These are phyloP conservation scores for Fomitiporia mediterranea DNA, from an alignment of 1,284 basidiomycete species.

Conservation along the genomic window DNA sequence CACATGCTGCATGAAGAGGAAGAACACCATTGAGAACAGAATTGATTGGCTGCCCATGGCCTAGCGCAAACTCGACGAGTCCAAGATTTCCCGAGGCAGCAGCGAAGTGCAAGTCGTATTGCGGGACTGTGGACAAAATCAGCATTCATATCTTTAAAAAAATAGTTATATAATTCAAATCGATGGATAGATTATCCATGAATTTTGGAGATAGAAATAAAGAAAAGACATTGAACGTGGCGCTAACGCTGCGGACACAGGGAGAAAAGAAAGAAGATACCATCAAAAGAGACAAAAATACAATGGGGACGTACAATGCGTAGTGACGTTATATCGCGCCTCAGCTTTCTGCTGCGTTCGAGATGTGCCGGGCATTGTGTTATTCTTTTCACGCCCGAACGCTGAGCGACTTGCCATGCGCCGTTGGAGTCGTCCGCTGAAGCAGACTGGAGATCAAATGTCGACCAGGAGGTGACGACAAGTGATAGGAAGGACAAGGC, in stretches of 20 bases:
- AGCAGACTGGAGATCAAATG: no score
- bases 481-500: not conserved
- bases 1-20: constrained; percentile 86
- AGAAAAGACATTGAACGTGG: constrained; percentile 6
- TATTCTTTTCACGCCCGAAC: constrained; percentile 12
- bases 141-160: no score
- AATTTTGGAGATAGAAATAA: constrained; percentile 15
- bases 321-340: constrained; percentile 73
- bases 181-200: not conserved
- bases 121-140: constrained; percentile 65
- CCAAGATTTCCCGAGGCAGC: constrained; percentile 85
- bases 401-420: constrained; percentile 19
- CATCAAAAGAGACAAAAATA: constrained; percentile 1
- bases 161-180: not conserved
- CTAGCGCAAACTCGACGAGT: constrained; percentile 81
- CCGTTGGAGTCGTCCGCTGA: not conserved
- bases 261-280: not conserved
- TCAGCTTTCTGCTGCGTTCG: constrained; percentile 43
- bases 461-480: not conserved
- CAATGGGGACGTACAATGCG: constrained; percentile 55
- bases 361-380: constrained; percentile 31
- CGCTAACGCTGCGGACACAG: not conserved
- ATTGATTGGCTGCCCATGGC: constrained; percentile 92
- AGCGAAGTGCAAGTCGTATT: constrained; percentile 86
- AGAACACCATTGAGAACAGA: constrained; percentile 89